Percentiles rank a stretch among this genome's conserved stretches.
Conservation (phyloP, 2,329 filamentous ascomycete species). For the Mycocentrospora acerina region DNA sequence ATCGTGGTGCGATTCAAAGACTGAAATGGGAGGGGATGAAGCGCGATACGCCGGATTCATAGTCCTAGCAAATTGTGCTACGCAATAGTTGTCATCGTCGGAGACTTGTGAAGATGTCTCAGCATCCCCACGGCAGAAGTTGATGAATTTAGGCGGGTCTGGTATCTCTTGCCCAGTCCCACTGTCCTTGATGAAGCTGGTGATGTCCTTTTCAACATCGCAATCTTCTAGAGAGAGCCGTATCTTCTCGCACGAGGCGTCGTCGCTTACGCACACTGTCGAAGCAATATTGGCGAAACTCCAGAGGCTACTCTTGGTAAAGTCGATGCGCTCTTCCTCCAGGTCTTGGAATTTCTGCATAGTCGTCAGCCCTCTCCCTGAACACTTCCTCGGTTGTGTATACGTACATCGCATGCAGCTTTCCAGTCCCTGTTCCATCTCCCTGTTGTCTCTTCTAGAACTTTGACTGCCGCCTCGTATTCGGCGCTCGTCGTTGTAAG, state of each 20-base stretch:
- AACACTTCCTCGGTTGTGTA: background rate
- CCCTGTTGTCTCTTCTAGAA: slow-evolving; percentile 89
- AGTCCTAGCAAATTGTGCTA: slow-evolving; percentile 91
- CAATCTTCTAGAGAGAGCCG: slow-evolving; percentile 89
- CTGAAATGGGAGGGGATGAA: slow-evolving; percentile 94
- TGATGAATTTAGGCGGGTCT: slow-evolving; percentile 96
- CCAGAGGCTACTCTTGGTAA: slow-evolving; percentile 97
- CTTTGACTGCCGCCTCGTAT: slow-evolving; percentile 90
- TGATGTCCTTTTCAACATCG: slow-evolving; percentile 95
- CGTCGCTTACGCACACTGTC: slow-evolving; percentile 96
- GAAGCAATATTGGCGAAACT: slow-evolving; percentile 96
- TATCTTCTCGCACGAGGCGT: slow-evolving; percentile 90
- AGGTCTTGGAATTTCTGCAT: slow-evolving; percentile 92
- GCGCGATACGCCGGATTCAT: slow-evolving; percentile 95
- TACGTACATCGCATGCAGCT: slow-evolving; percentile 73
- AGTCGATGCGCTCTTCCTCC: slow-evolving; percentile 95
- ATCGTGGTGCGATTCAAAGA: slow-evolving; percentile 88
- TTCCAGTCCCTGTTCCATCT: slow-evolving; percentile 99
- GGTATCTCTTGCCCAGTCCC: slow-evolving; percentile 98
- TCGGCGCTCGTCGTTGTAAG: slow-evolving; percentile 87
- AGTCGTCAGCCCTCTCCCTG: slow-evolving; percentile 8
- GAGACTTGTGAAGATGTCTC: slow-evolving; percentile 81
- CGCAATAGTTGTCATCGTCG: slow-evolving; percentile 86
- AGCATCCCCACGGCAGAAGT: slow-evolving; percentile 89
- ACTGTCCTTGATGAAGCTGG: slow-evolving; percentile 79